These are phyloP conservation scores for Heterobasidion parviporum DNA, from an alignment of 1,284 basidiomycete species.

Conservation along the genomic window DNA sequence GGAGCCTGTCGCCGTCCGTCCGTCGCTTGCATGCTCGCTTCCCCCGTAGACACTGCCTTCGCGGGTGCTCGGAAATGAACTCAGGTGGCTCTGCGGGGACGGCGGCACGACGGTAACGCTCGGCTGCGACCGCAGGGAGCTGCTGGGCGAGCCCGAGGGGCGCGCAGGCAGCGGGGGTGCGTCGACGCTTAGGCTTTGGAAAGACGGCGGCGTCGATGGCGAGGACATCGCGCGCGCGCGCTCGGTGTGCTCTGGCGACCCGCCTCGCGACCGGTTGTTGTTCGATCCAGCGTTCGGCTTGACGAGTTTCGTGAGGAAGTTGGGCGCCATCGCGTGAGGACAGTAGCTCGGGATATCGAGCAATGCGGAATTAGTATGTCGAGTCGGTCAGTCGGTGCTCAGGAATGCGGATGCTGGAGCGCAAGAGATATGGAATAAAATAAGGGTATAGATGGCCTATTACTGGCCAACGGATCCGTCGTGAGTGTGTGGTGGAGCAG, in stretches of 20 bases:
- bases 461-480: too few species aligned
- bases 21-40: conserved; percentile 10
- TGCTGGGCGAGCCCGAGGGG: background rate
- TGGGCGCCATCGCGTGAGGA: background rate
- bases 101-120: conserved; percentile 53
- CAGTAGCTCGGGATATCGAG: too few species aligned
- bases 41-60: conserved; percentile 1
- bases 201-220: background rate
- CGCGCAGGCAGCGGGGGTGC: background rate
- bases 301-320: background rate
- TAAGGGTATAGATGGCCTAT: background rate
- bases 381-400: too few species aligned
- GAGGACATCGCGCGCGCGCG: background rate
- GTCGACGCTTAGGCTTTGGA: background rate
- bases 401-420: background rate
- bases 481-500: too few species aligned
- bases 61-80: conserved; percentile 12
- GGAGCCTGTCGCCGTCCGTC: conserved; percentile 9
- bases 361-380: too few species aligned
- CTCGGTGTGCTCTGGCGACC: background rate
- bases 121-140: conserved; percentile 22
- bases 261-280: background rate
- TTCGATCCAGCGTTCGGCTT: background rate
- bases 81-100: conserved; percentile 32
- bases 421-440: background rate